Base-by-base conservation (phyloP, 129 eudicot species). In the Flaveria brownii region DNA sequence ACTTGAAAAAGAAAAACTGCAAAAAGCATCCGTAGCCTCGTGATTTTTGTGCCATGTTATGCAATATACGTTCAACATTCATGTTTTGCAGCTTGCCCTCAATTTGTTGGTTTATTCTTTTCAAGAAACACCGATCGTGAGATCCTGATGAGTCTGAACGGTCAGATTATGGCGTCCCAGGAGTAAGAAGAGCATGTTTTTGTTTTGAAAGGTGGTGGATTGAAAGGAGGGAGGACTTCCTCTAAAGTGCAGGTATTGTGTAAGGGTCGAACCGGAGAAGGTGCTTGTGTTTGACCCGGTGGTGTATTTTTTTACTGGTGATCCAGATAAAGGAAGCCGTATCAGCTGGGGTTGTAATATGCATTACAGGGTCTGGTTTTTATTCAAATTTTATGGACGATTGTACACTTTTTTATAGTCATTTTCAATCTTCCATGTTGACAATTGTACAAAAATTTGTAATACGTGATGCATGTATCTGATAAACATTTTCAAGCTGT, bases 1-100 rank as follows among this genome's bases (percentile, higher is more conserved):
- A 22, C 88, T 90, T 18, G 96, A 90, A 88, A 93, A 93, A 77
- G 91, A 88, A 80, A 93, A 88, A 80, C 30, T 85, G 77, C 92
- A 85, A 61, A 93, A 93, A 64, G 89, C 87, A 17, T 55, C 83
- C 5, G 78, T 85, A 73, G 80, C 89, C 50, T 83, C 88, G 36
- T 89, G 84, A 87, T 83, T 42, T 72, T 5, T 18, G 28, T 42
- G 12, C 6, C 7, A n/a, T 49, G 9, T n/a, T n/a, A 17, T 59
- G 57, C 20, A 59, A 52, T n/a, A 46, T 16, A n/a, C 49, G 22
- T 42, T 1, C 22, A 7, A 7, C 55, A 64, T 50, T 42, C 14
- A 20, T 59, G 16, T 55, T 78, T 78, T 77, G 73, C 64, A 59
- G 39, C 39, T 5, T 22, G 45, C 54, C 30, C 57, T 52, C 30